Conservation (phyloP, 139 green algal species). For the Pleodorina starrii region DNA sequence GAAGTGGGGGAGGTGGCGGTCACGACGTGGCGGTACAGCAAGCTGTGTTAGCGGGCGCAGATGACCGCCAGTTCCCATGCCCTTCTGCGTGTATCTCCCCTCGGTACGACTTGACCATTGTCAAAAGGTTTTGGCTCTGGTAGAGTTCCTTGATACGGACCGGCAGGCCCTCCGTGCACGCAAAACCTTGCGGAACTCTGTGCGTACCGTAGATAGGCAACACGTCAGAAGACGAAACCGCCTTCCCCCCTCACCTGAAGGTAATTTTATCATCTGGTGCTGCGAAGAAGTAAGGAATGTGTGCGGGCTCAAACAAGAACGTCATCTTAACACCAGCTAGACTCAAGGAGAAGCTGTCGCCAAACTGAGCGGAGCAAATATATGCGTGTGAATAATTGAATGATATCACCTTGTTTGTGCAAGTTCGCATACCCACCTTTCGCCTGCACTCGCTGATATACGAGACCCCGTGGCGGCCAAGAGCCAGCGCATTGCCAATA, state of each 20-base stretch:
- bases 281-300: slow-evolving; percentile 75
- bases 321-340: slow-evolving; percentile 63
- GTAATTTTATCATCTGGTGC: slow-evolving; percentile 68
- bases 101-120: too few relatives aligned
- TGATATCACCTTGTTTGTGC: neutral
- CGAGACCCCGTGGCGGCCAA: slow-evolving; percentile 55
- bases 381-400: neutral
- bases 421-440: slow-evolving; percentile 49
- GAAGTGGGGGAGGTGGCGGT: too few relatives aligned
- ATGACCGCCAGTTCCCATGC: too few relatives aligned
- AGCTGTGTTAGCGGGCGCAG: too few relatives aligned
- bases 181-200: too few relatives aligned
- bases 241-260: slow-evolving; percentile 76
- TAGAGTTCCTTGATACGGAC: too few relatives aligned
- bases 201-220: too few relatives aligned
- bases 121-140: too few relatives aligned
- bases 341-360: slow-evolving; percentile 20
- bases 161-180: too few relatives aligned
- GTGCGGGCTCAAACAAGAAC: slow-evolving; percentile 68
- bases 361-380: slow-evolving; percentile 9
- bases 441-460: slow-evolving; percentile 61
- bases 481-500: slow-evolving; percentile 58
- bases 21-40: too few relatives aligned
- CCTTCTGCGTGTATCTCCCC: too few relatives aligned
- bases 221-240: too few relatives aligned